A percentile compares a stretch with the other conserved stretches of the same genome.
phyloP scores from a whole-genome alignment of 1,284 basidiomycete species.

The Ceratobasidium sp. region DNA sequence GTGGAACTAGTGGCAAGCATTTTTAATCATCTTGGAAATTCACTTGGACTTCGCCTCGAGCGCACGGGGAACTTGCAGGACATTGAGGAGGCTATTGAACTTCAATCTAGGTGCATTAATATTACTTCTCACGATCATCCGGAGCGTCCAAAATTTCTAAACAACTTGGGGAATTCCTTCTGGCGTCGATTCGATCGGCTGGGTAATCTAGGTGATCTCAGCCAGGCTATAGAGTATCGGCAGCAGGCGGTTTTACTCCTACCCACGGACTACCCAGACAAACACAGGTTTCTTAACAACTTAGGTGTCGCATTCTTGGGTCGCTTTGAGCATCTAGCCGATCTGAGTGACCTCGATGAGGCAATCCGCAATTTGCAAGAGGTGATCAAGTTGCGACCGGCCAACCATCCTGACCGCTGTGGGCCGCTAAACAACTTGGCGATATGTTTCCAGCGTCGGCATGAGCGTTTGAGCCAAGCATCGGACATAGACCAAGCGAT shows the following conservation, averaged over 20 bases:
- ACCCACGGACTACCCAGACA: not conserved
- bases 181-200: no score
- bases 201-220: no score
- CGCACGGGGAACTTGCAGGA: not conserved
- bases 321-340: not conserved
- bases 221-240: no score
- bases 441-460: not conserved
- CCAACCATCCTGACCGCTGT: not conserved
- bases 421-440: conserved; percentile 7
- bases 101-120: not conserved
- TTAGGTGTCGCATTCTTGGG: not conserved
- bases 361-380: not conserved
- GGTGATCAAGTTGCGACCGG: not conserved
- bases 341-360: not conserved
- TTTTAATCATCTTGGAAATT: not conserved
- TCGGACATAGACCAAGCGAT: conserved; percentile 11
- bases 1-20: not conserved
- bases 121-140: not conserved
- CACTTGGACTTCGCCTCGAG: not conserved
- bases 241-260: not conserved
- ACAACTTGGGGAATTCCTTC: not conserved
- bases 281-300: not conserved
- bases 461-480: not conserved
- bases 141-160: not conserved
- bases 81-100: not conserved